Evolutionary conservation across 2,329 filamentous ascomycete genomes (phyloP).

Genomic region (Ramularia endophylla): DNA sequence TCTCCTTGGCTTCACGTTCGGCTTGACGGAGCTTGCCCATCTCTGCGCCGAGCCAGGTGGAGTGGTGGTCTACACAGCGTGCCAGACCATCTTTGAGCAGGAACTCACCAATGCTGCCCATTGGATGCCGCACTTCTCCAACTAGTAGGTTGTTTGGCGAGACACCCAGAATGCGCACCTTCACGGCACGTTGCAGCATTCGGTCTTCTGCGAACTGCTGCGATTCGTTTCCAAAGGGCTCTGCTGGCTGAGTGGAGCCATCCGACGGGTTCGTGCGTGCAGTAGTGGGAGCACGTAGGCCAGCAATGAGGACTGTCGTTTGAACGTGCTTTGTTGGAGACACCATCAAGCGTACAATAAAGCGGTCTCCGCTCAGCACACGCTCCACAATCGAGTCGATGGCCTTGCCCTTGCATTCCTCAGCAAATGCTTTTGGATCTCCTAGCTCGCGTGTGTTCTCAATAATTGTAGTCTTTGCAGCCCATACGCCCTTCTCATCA

Average conservation of each 20-base stretch:
- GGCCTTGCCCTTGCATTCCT: constrained; percentile 76
- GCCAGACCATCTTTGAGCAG: constrained; percentile 84
- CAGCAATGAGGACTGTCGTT: constrained; percentile 82
- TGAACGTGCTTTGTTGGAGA: constrained; percentile 80
- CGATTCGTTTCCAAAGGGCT: constrained; percentile 86
- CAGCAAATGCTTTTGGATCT: constrained; percentile 67
- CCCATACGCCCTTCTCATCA: constrained; percentile 78
- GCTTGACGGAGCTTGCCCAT: constrained; percentile 83
- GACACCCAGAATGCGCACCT: constrained; percentile 75
- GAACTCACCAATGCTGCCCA: constrained; percentile 86
- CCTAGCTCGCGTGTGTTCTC: constrained; percentile 76
- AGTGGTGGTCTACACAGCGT: constrained; percentile 92
- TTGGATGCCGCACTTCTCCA: constrained; percentile 75
- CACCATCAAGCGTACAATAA: constrained; percentile 75
- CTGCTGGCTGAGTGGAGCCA: constrained; percentile 73
- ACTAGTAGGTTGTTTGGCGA: constrained; percentile 92
- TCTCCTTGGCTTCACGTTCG: constrained; percentile 76
- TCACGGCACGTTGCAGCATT: constrained; percentile 78
- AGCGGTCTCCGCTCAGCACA: constrained; percentile 83
- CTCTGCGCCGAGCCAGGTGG: constrained; percentile 78
- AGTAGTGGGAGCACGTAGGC: constrained; percentile 83
- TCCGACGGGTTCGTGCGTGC: constrained; percentile 74
- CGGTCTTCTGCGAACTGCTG: constrained; percentile 80
- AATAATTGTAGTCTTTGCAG: constrained; percentile 58
- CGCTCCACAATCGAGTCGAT: constrained; percentile 80